phyloP scores from a whole-genome alignment of 1,284 basidiomycete genomes.

The Coniophora puteana region DNA sequence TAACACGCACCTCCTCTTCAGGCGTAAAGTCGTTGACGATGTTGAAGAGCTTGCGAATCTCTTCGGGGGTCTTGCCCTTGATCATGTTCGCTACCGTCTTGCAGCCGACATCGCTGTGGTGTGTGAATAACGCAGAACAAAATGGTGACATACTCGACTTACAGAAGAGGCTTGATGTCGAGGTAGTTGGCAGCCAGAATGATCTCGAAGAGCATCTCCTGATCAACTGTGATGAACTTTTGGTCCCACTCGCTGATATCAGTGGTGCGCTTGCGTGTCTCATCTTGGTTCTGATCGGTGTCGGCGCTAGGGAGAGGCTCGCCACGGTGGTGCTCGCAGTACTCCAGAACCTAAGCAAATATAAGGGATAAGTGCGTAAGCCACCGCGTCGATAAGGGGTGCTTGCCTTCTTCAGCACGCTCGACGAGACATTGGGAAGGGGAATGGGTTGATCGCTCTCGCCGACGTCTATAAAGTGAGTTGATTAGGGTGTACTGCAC shows the following conservation, averaged over 20 bases:
- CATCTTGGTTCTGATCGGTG: slow-evolving; percentile 79
- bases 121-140: slow-evolving; percentile 5
- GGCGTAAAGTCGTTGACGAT: slow-evolving; percentile 99
- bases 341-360: slow-evolving; percentile 82
- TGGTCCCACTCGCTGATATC: slow-evolving; percentile 99
- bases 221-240: slow-evolving; percentile 96
- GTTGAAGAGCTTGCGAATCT: slow-evolving; percentile 96
- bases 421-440: slow-evolving; percentile 94
- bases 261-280: slow-evolving; percentile 95
- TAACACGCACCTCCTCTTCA: slow-evolving; percentile 83
- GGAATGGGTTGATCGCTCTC: slow-evolving; percentile 93
- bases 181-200: slow-evolving; percentile 99
- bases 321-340: slow-evolving; percentile 97
- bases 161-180: slow-evolving; percentile 99
- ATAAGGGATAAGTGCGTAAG: slow-evolving; percentile 1
- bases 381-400: slow-evolving; percentile 7
- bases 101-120: slow-evolving; percentile 90
- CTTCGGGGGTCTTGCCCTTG: slow-evolving; percentile 96
- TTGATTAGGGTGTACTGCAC: slow-evolving; percentile 11
- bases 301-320: slow-evolving; percentile 92
- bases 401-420: slow-evolving; percentile 91
- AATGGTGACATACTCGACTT: slow-evolving; percentile 27
- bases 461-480: slow-evolving; percentile 70
- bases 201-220: slow-evolving; percentile 98
- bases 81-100: slow-evolving; percentile 99